Percentiles rank a stretch among this genome's conserved stretches.
Conservation (phyloP, 164 flowering plant genomes). For the Nymphaea colorata region DNA sequence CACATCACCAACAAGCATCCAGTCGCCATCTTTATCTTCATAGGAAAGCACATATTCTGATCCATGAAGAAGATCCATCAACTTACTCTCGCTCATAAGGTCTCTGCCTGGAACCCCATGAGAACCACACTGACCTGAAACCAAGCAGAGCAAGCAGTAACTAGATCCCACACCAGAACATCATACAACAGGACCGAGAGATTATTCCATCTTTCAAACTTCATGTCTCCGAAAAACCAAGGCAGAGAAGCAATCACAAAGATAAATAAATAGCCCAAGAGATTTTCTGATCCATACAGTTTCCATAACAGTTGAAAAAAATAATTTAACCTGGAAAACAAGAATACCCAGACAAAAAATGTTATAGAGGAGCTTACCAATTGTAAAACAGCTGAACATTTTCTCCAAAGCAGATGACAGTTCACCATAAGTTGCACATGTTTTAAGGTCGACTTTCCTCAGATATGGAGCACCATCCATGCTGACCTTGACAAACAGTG, state of each 20-base stretch:
- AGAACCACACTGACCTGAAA: slow-evolving; percentile 74
- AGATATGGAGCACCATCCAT: slow-evolving; percentile 99
- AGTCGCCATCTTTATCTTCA: slow-evolving; percentile 88
- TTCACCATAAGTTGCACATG: slow-evolving; percentile 49
- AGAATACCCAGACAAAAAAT: no score
- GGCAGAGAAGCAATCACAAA: no score
- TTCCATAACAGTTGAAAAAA: no score
- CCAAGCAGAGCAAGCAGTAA: slow-evolving; percentile 15
- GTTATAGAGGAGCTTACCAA: slow-evolving; percentile 36
- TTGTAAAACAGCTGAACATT: slow-evolving; percentile 90
- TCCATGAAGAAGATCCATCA: slow-evolving; percentile 76
- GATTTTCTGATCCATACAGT: no score
- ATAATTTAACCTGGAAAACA: no score
- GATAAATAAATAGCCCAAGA: no score
- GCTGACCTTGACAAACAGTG: slow-evolving; percentile 87
- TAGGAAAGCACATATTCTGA: slow-evolving; percentile 88
- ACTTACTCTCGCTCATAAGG: slow-evolving; percentile 54
- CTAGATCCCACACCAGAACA: slow-evolving; percentile 1
- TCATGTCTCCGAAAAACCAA: no score
- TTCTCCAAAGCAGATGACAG: slow-evolving; percentile 85
- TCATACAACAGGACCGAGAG: not conserved
- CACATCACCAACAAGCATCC: slow-evolving; percentile 98
- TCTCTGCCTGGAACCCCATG: slow-evolving; percentile 63
- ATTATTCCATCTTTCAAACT: not conserved
- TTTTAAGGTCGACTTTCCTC: slow-evolving; percentile 85